Evolutionary conservation across 148 eudicot species (phyloP).

Genomic region (Heliosperma pusillum): DNA sequence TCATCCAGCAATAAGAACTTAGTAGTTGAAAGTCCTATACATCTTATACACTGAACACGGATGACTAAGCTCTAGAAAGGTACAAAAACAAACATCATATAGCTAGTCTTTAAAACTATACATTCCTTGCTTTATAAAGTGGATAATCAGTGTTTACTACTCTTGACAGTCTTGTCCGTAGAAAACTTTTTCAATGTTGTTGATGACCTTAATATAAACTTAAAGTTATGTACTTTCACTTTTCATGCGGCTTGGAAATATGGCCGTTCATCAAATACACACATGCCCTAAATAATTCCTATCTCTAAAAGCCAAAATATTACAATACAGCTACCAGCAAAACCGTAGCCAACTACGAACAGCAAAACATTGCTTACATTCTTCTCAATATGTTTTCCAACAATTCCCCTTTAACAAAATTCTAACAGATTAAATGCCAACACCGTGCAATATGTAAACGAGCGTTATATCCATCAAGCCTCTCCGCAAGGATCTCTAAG

Average conservation of each 20-base stretch:
- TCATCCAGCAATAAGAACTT: conserved; percentile 4
- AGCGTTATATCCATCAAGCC: neutral
- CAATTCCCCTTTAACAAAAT: neutral
- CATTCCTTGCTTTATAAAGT: neutral
- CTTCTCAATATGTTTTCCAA: neutral
- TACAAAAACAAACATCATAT: neutral
- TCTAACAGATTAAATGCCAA: neutral
- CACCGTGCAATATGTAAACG: neutral
- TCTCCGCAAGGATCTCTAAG: neutral
- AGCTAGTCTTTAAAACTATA: neutral
- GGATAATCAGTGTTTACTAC: conserved; percentile 1
- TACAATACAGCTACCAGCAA: neutral
- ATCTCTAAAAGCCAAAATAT: neutral
- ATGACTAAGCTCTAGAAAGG: neutral
- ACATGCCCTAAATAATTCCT: neutral
- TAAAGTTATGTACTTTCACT: neutral
- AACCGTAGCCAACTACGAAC: neutral
- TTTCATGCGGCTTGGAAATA: neutral
- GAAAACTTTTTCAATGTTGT: neutral
- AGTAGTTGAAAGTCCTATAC: neutral
- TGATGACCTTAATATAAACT: neutral
- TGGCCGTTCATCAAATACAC: neutral
- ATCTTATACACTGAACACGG: neutral
- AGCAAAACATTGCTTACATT: neutral
- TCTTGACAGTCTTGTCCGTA: neutral